phyloP scores from a whole-genome alignment of 2,329 filamentous ascomycete genomes.

The Coniochaeta pulveracea region DNA sequence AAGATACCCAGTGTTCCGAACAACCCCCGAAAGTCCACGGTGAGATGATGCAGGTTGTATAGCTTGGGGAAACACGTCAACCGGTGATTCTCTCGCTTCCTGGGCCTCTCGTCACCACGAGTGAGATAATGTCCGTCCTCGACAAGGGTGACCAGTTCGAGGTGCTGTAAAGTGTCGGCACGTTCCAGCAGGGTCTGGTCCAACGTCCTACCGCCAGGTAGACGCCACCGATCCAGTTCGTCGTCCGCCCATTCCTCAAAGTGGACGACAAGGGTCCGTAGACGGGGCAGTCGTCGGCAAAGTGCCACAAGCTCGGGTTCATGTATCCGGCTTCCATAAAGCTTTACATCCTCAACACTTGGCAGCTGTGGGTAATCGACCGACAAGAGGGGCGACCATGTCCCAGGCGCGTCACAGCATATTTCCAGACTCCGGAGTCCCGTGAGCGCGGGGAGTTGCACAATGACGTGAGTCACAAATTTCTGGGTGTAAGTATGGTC shows the following conservation, averaged over 20 bases:
- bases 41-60: conserved; percentile 10
- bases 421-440: conserved; percentile 14
- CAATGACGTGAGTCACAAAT: conserved; percentile 12
- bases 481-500: conserved; percentile 11
- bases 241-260: conserved; percentile 14
- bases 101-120: conserved; percentile 14
- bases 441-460: conserved; percentile 8
- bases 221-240: conserved; percentile 10
- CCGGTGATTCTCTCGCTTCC: conserved; percentile 17
- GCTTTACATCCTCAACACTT: conserved; percentile 12
- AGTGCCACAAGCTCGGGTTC: conserved; percentile 14
- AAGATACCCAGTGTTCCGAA: conserved; percentile 17
- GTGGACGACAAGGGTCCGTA: conserved; percentile 14
- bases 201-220: conserved; percentile 15
- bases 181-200: conserved; percentile 12
- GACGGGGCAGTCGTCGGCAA: conserved; percentile 12
- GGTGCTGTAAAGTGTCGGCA: conserved; percentile 9
- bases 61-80: conserved; percentile 15
- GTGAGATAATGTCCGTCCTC: conserved; percentile 16
- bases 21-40: conserved; percentile 15
- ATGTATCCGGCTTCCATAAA: conserved; percentile 16
- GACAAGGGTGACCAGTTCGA: conserved; percentile 14
- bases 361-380: conserved; percentile 10
- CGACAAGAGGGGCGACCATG: neutral
- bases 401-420: conserved; percentile 11